Conservation (phyloP, 345 rosid genomes). For the Arabidopsis suecica region DNA sequence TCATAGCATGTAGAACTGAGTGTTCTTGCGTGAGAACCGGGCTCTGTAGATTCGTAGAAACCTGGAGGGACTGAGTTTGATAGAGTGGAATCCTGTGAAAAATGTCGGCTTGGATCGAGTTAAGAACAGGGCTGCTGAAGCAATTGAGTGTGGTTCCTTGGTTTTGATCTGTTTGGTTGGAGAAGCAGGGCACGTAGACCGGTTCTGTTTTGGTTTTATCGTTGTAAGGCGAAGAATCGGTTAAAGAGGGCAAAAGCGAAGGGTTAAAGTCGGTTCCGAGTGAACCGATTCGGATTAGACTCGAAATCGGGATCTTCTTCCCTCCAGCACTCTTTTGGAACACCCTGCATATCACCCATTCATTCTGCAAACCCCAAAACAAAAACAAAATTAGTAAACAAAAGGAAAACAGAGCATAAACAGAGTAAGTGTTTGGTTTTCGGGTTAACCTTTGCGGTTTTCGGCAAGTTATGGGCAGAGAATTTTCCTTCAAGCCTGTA, state of each 20-base stretch:
- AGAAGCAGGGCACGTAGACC: constrained; percentile 99
- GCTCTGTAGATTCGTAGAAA: constrained; percentile 43
- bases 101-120: constrained; percentile 47
- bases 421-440: constrained; percentile 20
- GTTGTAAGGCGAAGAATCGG: constrained; percentile 59
- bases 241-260: constrained; percentile 69
- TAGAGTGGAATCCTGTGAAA: constrained; percentile 45
- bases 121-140: constrained; percentile 48
- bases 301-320: constrained; percentile 71
- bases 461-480: constrained; percentile 75
- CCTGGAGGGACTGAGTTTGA: constrained; percentile 46
- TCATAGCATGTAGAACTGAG: constrained; percentile 57
- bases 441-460: constrained; percentile 69
- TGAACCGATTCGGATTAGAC: constrained; percentile 53
- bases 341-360: constrained; percentile 93
- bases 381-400: background rate
- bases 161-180: constrained; percentile 59
- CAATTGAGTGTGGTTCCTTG: constrained; percentile 48
- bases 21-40: constrained; percentile 55
- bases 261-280: constrained; percentile 54
- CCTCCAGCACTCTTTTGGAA: constrained; percentile 80
- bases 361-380: constrained; percentile 59
- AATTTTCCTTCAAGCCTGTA: constrained; percentile 76
- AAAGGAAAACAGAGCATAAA: constrained; percentile 20
- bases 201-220: constrained; percentile 52